A percentile compares a stretch with the other conserved stretches of the same genome.
These are phyloP conservation scores for Penicillium sclerotiorum DNA, from an alignment of 2,329 filamentous ascomycete genomes.

Conservation along the genomic window DNA sequence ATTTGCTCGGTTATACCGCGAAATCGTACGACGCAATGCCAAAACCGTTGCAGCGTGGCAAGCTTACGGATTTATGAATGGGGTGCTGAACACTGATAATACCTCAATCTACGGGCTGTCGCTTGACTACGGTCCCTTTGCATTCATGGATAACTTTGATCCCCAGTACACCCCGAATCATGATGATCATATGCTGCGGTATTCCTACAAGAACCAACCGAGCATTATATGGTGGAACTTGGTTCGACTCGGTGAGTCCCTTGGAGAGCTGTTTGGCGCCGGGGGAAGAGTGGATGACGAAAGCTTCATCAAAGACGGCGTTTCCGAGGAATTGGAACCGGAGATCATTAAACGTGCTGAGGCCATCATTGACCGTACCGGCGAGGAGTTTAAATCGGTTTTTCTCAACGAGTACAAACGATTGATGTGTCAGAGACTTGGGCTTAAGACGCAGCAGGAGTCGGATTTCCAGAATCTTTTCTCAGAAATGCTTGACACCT, in stretches of 20 bases:
- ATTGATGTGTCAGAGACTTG: constrained; percentile 78
- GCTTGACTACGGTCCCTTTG: constrained; percentile 95
- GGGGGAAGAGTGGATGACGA: constrained; percentile 71
- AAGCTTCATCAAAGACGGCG: constrained; percentile 71
- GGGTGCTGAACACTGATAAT: constrained; percentile 96
- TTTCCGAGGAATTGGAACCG: constrained; percentile 68
- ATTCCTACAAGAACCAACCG: constrained; percentile 91
- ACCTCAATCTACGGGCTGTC: constrained; percentile 87
- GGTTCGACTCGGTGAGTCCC: constrained; percentile 81
- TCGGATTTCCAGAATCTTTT: constrained; percentile 80
- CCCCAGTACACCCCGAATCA: constrained; percentile 95
- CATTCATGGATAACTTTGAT: constrained; percentile 97
- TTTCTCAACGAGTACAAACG: constrained; percentile 89
- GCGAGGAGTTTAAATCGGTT: constrained; percentile 84
- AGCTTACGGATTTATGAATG: constrained; percentile 99
- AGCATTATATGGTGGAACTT: constrained; percentile 99
- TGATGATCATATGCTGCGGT: constrained; percentile 84
- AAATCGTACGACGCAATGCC: constrained; percentile 83
- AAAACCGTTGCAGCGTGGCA: constrained; percentile 91
- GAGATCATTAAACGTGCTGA: constrained; percentile 79
- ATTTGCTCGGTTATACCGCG: constrained; percentile 83
- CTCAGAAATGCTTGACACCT: constrained; percentile 76
- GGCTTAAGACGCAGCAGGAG: constrained; percentile 69
- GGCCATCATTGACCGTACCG: constrained; percentile 74
- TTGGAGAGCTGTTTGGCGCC: constrained; percentile 85